Conservation (phyloP, 169 alveolate species). For the Plasmodium gaboni region DNA sequence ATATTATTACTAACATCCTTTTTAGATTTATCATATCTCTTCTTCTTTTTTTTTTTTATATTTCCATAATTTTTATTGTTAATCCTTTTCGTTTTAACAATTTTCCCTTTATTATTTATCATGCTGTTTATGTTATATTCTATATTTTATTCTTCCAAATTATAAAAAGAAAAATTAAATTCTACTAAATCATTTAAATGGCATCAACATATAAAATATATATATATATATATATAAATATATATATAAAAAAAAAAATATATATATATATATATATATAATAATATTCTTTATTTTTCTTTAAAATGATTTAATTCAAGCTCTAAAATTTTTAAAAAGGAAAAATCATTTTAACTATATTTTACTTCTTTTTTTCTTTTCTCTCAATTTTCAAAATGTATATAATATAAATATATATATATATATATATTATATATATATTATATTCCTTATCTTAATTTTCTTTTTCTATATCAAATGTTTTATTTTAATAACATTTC, state of each 20-base stretch:
- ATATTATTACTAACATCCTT: not conserved
- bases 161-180: not conserved
- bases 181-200: no score
- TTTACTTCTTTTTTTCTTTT: no score
- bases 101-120: slow-evolving; percentile 9
- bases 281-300: no score
- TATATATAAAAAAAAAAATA: not conserved
- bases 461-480: no score
- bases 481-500: no score
- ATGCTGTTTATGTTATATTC: not conserved
- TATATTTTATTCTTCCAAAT: not conserved
- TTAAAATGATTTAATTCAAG: no score
- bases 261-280: not conserved
- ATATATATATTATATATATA: no score
- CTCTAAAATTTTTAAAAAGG: no score
- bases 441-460: no score
- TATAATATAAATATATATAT: no score
- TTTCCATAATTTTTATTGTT: slow-evolving; percentile 36
- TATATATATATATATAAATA: not conserved
- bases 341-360: no score
- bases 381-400: no score
- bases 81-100: slow-evolving; percentile 13
- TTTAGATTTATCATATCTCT: not conserved
- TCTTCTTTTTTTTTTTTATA: slow-evolving; percentile 36
- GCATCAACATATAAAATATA: not conserved